Evolutionary conservation across 2,329 filamentous ascomycete genomes (phyloP).

Genomic region (Cercospora sp.): DNA sequence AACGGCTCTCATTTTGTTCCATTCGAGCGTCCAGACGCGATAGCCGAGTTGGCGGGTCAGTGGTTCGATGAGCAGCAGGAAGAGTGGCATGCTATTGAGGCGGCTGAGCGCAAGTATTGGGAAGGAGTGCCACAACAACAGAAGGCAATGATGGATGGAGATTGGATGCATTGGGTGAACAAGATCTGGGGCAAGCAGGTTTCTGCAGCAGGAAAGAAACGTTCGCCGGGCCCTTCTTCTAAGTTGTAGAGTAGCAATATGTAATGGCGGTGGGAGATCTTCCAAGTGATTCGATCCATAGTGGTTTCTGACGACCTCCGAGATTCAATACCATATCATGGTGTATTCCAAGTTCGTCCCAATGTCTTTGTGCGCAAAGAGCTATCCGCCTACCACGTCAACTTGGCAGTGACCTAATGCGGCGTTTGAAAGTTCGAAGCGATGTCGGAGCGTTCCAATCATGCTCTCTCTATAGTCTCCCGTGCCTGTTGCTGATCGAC

Average conservation of each 20-base stretch:
- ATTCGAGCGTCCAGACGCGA: conserved; percentile 69
- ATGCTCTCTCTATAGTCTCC: too few species aligned
- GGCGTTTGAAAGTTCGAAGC: background rate
- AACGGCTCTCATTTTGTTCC: conserved; percentile 74
- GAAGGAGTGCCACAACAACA: background rate
- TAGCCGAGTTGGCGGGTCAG: conserved; percentile 53
- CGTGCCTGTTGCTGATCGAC: background rate
- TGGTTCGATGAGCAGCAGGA: conserved; percentile 34
- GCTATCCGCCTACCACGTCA: too few species aligned
- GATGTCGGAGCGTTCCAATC: background rate
- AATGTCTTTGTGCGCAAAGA: too few species aligned
- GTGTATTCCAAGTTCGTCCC: too few species aligned
- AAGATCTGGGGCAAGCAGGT: conserved; percentile 3
- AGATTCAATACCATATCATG: too few species aligned
- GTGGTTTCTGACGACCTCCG: background rate
- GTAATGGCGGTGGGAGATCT: background rate
- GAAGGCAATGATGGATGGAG: conserved; percentile 7
- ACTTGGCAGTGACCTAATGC: too few species aligned
- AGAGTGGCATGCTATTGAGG: background rate
- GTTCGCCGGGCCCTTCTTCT: background rate
- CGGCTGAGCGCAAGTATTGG: background rate
- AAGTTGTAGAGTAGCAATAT: background rate
- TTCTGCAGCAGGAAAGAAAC: background rate
- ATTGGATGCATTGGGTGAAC: conserved; percentile 8
- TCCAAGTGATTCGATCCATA: background rate